A percentile compares a stretch with the other conserved stretches of the same genome.
These are phyloP conservation scores for Fusarium illudens DNA, from an alignment of 2,329 filamentous ascomycete species.

Conservation along the genomic window DNA sequence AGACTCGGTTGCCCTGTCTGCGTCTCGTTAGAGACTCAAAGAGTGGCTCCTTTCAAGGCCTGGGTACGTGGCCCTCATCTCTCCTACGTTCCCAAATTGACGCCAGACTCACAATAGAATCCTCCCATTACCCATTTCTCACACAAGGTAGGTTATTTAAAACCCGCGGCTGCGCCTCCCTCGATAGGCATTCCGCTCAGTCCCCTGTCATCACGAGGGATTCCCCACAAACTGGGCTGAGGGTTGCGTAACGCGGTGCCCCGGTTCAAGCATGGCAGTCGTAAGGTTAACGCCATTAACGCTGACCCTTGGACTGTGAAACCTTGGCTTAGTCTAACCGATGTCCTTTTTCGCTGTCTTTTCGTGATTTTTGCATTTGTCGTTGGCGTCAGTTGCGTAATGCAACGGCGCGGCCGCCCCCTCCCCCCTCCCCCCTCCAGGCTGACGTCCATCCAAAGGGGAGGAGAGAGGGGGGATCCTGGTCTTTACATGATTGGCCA, in stretches of 20 bases:
- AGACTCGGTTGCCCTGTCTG: not conserved
- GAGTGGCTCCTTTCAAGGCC: not conserved
- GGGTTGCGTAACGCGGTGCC: conserved; percentile 13
- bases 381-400: not conserved
- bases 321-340: not conserved
- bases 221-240: conserved; percentile 29
- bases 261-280: not conserved
- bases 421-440: not conserved
- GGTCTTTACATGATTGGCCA: not conserved
- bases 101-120: not conserved
- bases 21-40: not conserved
- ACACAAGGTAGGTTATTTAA: not conserved
- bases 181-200: no score
- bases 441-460: not conserved
- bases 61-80: not conserved
- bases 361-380: not conserved
- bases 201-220: not conserved
- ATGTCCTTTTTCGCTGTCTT: not conserved
- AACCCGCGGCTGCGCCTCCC: not conserved
- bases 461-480: not conserved
- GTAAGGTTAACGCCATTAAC: not conserved
- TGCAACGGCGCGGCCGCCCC: not conserved
- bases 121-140: not conserved
- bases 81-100: not conserved
- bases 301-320: not conserved